phyloP scores from a whole-genome alignment of 108 stramenopile genomes.

The Poteriospumella lacustris region DNA sequence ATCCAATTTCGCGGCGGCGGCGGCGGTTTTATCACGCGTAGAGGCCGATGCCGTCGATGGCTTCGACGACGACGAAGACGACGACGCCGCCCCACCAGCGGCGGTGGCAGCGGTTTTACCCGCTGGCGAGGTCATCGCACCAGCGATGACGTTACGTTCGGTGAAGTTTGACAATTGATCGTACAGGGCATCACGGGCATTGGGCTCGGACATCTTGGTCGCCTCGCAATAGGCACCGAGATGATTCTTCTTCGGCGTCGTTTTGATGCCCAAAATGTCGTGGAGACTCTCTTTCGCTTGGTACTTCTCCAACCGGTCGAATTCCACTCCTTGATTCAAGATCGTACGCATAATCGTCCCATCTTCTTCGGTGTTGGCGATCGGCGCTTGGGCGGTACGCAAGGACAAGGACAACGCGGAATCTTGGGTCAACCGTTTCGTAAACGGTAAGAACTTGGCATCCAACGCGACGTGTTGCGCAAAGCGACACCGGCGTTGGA shows the following conservation, averaged over 20 bases:
- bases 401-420: neutral
- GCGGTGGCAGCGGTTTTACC: too few relatives aligned
- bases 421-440: neutral
- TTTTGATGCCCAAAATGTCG: neutral
- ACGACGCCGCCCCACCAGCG: too few relatives aligned
- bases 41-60: too few relatives aligned
- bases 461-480: neutral
- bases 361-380: neutral
- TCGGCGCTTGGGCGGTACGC: neutral
- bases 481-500: neutral
- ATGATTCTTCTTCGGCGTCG: neutral
- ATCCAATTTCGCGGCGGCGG: neutral
- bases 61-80: too few relatives aligned
- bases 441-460: neutral
- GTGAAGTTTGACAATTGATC: neutral
- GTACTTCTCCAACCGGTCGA: neutral
- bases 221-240: conserved; percentile 2
- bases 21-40: too few relatives aligned
- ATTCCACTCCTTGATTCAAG: neutral
- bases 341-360: neutral
- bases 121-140: too few relatives aligned
- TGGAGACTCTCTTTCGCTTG: neutral
- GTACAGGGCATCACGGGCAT: neutral
- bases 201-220: neutral
- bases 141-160: too few relatives aligned